Conservation (phyloP, 192 early-diverging fungal genomes). For the Podila epigama region DNA sequence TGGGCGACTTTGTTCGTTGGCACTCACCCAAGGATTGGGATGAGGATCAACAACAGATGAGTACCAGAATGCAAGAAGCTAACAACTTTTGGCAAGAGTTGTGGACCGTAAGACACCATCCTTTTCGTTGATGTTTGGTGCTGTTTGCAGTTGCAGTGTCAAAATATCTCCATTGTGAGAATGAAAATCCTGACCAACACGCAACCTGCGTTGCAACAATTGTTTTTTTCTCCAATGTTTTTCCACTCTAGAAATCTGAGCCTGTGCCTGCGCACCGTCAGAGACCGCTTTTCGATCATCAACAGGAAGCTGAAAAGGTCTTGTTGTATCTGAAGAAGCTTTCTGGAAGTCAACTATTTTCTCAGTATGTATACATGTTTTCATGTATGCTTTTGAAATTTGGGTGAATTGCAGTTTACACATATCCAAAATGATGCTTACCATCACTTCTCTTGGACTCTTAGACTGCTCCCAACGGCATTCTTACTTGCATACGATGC, state of each 20-base stretch:
- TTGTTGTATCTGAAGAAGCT: slow-evolving; percentile 22
- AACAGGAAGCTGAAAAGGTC: slow-evolving; percentile 79
- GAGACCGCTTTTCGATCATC: slow-evolving; percentile 81
- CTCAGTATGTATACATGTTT: slow-evolving; percentile 6
- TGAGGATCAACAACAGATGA: slow-evolving; percentile 68
- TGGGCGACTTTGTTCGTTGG: slow-evolving; percentile 96
- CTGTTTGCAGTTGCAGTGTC: neutral
- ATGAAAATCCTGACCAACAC: too few species aligned
- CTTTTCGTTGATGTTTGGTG: neutral
- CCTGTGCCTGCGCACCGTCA: slow-evolving; percentile 73
- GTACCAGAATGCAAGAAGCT: slow-evolving; percentile 80
- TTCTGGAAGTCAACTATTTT: slow-evolving; percentile 15
- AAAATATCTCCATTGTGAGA: too few species aligned
- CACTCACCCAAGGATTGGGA: slow-evolving; percentile 95
- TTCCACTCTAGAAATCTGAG: slow-evolving; percentile 39
- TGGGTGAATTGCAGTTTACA: neutral
- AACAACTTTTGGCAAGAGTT: slow-evolving; percentile 90
- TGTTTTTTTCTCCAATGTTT: neutral
- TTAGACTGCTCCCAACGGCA: slow-evolving; percentile 49
- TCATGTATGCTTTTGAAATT: slow-evolving; percentile 24
- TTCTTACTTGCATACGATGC: slow-evolving; percentile 80
- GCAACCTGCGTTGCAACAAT: too few species aligned
- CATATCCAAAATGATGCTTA: too few species aligned
- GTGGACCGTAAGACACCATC: slow-evolving; percentile 66
- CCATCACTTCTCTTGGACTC: too few species aligned